Conservation (phyloP, 495 filamentous ascomycete species). For the Mycothermus thermophilus region DNA sequence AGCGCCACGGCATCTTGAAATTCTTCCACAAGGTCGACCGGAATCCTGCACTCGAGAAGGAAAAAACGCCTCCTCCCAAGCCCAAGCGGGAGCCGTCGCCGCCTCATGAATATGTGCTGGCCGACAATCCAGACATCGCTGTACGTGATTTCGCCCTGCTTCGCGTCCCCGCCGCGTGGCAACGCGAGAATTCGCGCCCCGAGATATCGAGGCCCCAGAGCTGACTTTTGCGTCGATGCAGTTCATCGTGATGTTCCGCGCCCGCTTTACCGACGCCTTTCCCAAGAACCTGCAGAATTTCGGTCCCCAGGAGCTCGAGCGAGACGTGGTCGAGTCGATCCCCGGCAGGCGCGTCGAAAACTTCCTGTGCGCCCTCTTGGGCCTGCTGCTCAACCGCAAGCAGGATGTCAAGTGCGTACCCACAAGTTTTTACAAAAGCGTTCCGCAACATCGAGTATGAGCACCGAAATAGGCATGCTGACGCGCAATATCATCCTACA, state of each 20-base stretch:
- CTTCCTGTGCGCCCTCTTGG: slow-evolving; percentile 76
- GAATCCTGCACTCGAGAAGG: slow-evolving; percentile 25
- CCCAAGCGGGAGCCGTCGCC: slow-evolving; percentile 70
- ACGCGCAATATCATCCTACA: slow-evolving; percentile 20
- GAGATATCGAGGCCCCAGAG: slow-evolving; percentile 22
- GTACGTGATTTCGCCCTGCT: slow-evolving; percentile 41
- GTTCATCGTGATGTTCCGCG: slow-evolving; percentile 97
- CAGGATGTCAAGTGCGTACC: slow-evolving; percentile 87
- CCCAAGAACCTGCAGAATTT: slow-evolving; percentile 74
- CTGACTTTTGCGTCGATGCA: slow-evolving; percentile 27
- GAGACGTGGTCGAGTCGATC: slow-evolving; percentile 58
- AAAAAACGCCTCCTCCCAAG: slow-evolving; percentile 50
- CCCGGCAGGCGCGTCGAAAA: slow-evolving; percentile 78
- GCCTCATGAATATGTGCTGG: slow-evolving; percentile 74
- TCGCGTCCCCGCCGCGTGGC: slow-evolving; percentile 16
- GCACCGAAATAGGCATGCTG: slow-evolving; percentile 1
- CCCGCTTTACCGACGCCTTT: slow-evolving; percentile 80
- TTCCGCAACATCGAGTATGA: too few relatives aligned
- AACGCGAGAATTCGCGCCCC: slow-evolving; percentile 30
- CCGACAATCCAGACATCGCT: slow-evolving; percentile 77
- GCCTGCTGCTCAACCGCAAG: slow-evolving; percentile 85
- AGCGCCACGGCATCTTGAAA: slow-evolving; percentile 40
- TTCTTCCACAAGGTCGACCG: slow-evolving; percentile 41
- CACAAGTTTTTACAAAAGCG: not conserved
- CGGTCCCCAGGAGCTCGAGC: slow-evolving; percentile 89